Evolutionary conservation across 2,329 filamentous ascomycete genomes (phyloP), one percentile per base, ranked within the genome.

Genomic region (Colletotrichum sp.): DNA sequence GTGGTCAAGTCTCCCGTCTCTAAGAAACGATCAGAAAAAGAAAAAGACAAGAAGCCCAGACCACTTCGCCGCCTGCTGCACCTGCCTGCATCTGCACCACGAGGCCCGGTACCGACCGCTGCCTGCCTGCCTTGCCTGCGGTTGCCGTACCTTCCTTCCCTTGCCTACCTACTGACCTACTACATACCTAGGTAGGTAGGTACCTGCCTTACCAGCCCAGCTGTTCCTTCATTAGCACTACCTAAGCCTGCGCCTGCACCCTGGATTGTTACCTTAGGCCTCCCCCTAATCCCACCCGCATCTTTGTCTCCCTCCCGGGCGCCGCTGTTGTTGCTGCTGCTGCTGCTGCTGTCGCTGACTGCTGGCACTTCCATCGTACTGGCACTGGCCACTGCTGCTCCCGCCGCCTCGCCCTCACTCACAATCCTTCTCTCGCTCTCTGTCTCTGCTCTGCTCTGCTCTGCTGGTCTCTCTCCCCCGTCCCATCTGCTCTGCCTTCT

Each of bases 241-340:
- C 36, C 73, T 73, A 61, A 65, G 69, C 64, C 64, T 73, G 69
- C 69, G 57, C 26, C 59, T 34, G 67, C 43, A 75, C 73, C 73
- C 73, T 75, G 68, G 68, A 26, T 70, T 72, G 63, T 66, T 71
- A 61, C 39, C 39, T n/a, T 48, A 48, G 39, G 39, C 39, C 39
- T 48, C 18, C 39, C 39, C 39, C 39, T 48, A n/a, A 36, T 24
- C 39, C 32, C 70, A 28, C 30, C 48, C 63, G 39, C 68, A 75
- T 75, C 73, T 75, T 75, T 73, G 73, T 75, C 73, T 59, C 55
- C 36, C 48, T 43, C 64, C 18, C 36, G 12, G 39, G 26, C 64
- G 16, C 26, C 57, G 57, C 70, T 59, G 21, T 57, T 68, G 16
- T 18, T 43, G 39, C 16, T 43, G 39, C 16, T 43, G 48, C 28